These are phyloP conservation scores for Arctostaphylos glauca DNA, from an alignment of 148 eudicot genomes.

Conservation along the genomic window DNA sequence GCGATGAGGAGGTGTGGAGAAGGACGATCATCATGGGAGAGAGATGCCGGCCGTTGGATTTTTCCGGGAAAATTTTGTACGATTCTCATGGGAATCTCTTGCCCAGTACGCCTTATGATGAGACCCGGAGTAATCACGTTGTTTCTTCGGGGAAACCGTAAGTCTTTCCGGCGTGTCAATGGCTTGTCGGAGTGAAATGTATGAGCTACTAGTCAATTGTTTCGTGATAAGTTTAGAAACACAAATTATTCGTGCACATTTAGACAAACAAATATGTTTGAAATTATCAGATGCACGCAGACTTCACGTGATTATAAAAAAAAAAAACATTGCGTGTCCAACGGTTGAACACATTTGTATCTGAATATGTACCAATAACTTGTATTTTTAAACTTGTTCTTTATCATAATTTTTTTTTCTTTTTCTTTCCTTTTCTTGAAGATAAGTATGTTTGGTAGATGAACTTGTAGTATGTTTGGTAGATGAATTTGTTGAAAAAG, in stretches of 20 bases:
- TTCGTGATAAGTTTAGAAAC: no score
- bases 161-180: background rate
- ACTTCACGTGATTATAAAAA: no score
- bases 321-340: no score
- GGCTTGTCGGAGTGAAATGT: background rate
- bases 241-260: no score
- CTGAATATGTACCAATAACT: no score
- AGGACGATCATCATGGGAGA: conserved; percentile 77
- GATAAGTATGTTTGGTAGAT: background rate
- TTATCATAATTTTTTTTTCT: background rate
- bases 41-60: conserved; percentile 63
- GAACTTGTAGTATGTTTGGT: background rate
- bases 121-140: background rate
- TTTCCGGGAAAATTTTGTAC: conserved; percentile 74
- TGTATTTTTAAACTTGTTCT: background rate
- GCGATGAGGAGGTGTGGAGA: conserved; percentile 62
- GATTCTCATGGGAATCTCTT: conserved; percentile 63
- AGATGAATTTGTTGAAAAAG: background rate
- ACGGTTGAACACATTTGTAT: no score
- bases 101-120: conserved; percentile 17
- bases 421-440: background rate
- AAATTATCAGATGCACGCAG: no score
- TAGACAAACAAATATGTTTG: no score
- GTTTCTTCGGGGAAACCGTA: background rate
- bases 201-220: no score